phyloP scores from a whole-genome alignment of 805 yeast species.

The Teunomyces atbi region DNA sequence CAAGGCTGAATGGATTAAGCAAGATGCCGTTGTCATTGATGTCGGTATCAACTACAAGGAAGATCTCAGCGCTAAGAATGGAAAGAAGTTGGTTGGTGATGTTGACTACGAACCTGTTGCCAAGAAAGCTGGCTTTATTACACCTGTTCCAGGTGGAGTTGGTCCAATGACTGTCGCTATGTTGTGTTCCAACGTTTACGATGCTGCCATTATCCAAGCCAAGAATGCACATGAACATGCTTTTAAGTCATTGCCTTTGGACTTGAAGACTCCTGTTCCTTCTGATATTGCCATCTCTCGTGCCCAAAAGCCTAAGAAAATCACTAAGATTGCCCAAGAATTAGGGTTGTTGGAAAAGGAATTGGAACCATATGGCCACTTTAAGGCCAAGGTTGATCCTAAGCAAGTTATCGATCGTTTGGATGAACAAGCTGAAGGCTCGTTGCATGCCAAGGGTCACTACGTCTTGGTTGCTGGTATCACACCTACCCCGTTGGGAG shows the following conservation, averaged over 20 bases:
- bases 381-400: constrained; percentile 81
- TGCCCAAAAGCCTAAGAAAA: constrained; percentile 82
- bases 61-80: constrained; percentile 72
- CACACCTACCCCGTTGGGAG: constrained; percentile 97
- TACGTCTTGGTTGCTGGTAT: constrained; percentile 94
- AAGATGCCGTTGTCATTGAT: constrained; percentile 83
- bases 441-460: constrained; percentile 66
- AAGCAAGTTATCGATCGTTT: constrained; percentile 40
- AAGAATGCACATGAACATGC: constrained; percentile 47
- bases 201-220: constrained; percentile 68
- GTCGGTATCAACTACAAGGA: constrained; percentile 92
- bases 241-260: constrained; percentile 56
- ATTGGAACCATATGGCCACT: constrained; percentile 84
- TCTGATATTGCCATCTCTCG: constrained; percentile 89
- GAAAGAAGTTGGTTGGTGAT: constrained; percentile 89
- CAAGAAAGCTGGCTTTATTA: constrained; percentile 63
- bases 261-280: constrained; percentile 66
- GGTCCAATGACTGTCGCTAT: constrained; percentile 99
- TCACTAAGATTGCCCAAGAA: constrained; percentile 72
- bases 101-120: constrained; percentile 76
- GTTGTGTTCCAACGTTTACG: constrained; percentile 79
- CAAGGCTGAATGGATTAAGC: constrained; percentile 84
- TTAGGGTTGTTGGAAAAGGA: constrained; percentile 76
- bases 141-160: constrained; percentile 99
- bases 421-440: constrained; percentile 66